Evolutionary conservation across 202 grass and related monocot species (phyloP).

Genomic region (Zoysia matrella): DNA sequence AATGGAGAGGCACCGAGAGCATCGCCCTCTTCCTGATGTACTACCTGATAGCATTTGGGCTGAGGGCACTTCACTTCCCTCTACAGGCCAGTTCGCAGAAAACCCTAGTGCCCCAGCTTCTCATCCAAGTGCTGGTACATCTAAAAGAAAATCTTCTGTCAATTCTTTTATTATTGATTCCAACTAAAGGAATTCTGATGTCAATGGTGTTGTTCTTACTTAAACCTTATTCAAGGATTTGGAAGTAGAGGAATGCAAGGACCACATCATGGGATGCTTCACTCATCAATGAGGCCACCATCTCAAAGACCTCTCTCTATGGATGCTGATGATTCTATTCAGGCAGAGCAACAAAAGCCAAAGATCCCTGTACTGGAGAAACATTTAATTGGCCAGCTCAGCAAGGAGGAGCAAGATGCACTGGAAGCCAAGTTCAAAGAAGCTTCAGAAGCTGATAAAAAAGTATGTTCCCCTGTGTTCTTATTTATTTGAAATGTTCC

Average conservation of each 20-base stretch:
- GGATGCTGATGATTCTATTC: slow-evolving; percentile 55
- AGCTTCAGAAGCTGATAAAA: slow-evolving; percentile 93
- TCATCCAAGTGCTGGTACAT: slow-evolving; percentile 76
- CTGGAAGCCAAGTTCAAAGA: slow-evolving; percentile 91
- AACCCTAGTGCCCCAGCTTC: slow-evolving; percentile 52
- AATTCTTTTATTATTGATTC: slow-evolving; percentile 25
- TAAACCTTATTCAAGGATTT: slow-evolving; percentile 56
- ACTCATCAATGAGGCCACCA: slow-evolving; percentile 69
- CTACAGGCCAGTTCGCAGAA: slow-evolving; percentile 82
- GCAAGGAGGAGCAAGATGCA: slow-evolving; percentile 84
- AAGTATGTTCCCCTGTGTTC: slow-evolving; percentile 43
- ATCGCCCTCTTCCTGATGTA: slow-evolving; percentile 75
- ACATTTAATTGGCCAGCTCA: slow-evolving; percentile 86
- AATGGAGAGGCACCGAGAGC: slow-evolving; percentile 95
- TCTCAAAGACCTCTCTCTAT: slow-evolving; percentile 60
- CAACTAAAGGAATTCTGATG: slow-evolving; percentile 18
- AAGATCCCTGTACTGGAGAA: slow-evolving; percentile 90
- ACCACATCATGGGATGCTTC: slow-evolving; percentile 57
- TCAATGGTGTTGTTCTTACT: slow-evolving; percentile 42
- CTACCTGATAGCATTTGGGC: slow-evolving; percentile 85
- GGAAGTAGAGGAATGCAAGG: slow-evolving; percentile 53
- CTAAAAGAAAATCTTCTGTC: slow-evolving; percentile 24
- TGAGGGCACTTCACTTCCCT: slow-evolving; percentile 80
- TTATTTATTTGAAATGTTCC: slow-evolving; percentile 31
- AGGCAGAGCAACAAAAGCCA: slow-evolving; percentile 72